These are phyloP conservation scores for Sporothrix dimorphospora DNA, from an alignment of 2,329 filamentous ascomycete genomes.

Conservation along the genomic window DNA sequence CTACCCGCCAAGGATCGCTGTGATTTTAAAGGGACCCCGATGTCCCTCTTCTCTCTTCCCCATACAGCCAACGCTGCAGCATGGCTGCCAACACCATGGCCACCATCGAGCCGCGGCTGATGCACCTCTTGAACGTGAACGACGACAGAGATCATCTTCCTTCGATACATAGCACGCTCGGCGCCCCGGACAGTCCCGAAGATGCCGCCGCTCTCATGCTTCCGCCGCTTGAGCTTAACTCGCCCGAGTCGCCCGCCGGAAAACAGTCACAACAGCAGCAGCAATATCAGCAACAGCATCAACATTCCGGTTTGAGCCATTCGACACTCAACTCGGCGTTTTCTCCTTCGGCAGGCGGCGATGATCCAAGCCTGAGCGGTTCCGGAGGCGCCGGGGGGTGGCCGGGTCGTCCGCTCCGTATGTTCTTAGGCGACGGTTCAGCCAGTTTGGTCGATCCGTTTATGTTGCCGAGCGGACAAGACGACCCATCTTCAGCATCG, in stretches of 20 bases:
- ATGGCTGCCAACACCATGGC: constrained; percentile 66
- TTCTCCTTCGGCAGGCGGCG: constrained; percentile 11
- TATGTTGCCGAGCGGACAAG: constrained; percentile 39
- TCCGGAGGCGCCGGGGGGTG: constrained; percentile 16
- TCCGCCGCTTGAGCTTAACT: constrained; percentile 57
- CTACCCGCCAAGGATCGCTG: constrained; percentile 13
- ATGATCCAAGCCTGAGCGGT: constrained; percentile 15
- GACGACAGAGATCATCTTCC: constrained; percentile 46
- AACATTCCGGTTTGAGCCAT: constrained; percentile 9
- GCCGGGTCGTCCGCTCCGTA: constrained; percentile 27
- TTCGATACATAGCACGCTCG: constrained; percentile 47
- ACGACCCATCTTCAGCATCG: constrained; percentile 38
- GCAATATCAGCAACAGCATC: constrained; percentile 5
- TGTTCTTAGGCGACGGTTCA: constrained; percentile 23
- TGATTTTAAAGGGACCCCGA: constrained; percentile 39
- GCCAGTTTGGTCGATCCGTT: constrained; percentile 11
- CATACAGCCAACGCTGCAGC: constrained; percentile 45
- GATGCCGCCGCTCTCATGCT: constrained; percentile 43
- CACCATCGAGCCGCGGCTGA: constrained; percentile 69
- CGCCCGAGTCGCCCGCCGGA: constrained; percentile 42
- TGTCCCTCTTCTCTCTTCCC: constrained; percentile 40
- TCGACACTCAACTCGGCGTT: constrained; percentile 4
- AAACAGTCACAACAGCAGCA: constrained; percentile 17
- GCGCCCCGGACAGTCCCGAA: constrained; percentile 37
- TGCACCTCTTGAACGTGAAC: constrained; percentile 62